Percentiles rank a stretch among this genome's conserved stretches.
Evolutionary conservation across 2,329 filamentous ascomycete genomes (phyloP).

Genomic region (Albifimbria verrucaria): DNA sequence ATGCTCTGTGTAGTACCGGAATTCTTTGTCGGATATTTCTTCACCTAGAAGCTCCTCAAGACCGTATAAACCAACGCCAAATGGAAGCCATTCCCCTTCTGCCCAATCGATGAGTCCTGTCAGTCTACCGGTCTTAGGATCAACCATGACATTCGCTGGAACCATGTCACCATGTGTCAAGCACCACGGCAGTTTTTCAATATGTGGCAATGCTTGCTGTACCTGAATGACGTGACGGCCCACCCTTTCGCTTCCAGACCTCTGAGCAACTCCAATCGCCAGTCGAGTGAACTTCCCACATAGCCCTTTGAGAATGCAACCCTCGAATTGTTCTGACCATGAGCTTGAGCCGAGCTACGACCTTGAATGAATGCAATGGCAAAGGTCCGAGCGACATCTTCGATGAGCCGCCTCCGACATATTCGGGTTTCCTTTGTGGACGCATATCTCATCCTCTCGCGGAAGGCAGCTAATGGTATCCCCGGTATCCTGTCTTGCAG

Average conservation of each 20-base stretch:
- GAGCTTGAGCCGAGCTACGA: not conserved
- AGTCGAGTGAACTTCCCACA: slow-evolving; percentile 38
- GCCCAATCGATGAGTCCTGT: slow-evolving; percentile 62
- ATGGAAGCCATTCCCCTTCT: slow-evolving; percentile 58
- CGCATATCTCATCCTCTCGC: slow-evolving; percentile 8
- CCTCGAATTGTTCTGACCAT: not conserved
- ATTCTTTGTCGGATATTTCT: slow-evolving; percentile 28
- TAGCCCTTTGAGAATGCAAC: slow-evolving; percentile 18
- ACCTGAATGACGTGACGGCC: slow-evolving; percentile 19
- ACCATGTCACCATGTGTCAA: slow-evolving; percentile 61
- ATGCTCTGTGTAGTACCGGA: slow-evolving; percentile 43
- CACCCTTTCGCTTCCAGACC: slow-evolving; percentile 32
- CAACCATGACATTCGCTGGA: slow-evolving; percentile 54
- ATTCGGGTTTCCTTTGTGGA: not conserved
- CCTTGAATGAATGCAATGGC: slow-evolving; percentile 30
- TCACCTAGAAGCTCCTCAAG: slow-evolving; percentile 57
- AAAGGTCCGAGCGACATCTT: slow-evolving; percentile 39
- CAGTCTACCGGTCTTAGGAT: slow-evolving; percentile 38
- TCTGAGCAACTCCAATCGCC: slow-evolving; percentile 35
- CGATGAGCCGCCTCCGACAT: slow-evolving; percentile 28
- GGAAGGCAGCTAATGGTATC: slow-evolving; percentile 32
- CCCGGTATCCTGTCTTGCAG: slow-evolving; percentile 39
- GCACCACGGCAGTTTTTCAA: slow-evolving; percentile 48
- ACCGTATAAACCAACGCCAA: slow-evolving; percentile 58
- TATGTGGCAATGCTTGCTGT: slow-evolving; percentile 24